Evolutionary conservation across 2,329 filamentous ascomycete genomes (phyloP).

Genomic region (Cladosporium colombiae): DNA sequence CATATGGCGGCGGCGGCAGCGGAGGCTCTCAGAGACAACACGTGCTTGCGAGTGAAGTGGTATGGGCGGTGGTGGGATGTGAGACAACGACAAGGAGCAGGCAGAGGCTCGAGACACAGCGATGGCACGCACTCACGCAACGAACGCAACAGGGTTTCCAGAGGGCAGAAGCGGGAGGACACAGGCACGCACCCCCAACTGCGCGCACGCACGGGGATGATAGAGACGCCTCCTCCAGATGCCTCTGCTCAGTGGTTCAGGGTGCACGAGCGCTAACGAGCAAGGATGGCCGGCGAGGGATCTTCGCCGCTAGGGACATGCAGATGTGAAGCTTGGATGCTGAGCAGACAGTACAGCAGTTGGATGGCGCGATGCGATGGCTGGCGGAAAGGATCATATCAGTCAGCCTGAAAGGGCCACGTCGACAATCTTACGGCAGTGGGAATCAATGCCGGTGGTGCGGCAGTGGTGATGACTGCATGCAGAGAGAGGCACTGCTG

Average conservation of each 20-base stretch:
- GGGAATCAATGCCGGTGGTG: not conserved
- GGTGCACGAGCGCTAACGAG: conserved; percentile 8
- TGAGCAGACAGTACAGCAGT: not conserved
- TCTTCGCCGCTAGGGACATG: conserved; percentile 5
- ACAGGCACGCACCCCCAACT: not conserved
- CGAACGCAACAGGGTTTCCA: not conserved
- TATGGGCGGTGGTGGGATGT: not conserved
- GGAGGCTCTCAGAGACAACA: not conserved
- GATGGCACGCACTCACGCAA: not conserved
- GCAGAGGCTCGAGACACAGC: not conserved
- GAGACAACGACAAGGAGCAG: conserved; percentile 1
- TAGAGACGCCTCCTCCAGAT: conserved; percentile 1
- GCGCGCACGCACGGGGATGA: not conserved
- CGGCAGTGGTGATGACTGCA: not conserved
- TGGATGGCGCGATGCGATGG: not conserved
- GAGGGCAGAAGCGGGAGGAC: conserved; percentile 13
- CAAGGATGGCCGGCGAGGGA: conserved; percentile 6
- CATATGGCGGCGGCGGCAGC: not conserved
- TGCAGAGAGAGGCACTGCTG: too few species aligned
- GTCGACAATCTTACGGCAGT: not conserved
- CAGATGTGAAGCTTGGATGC: conserved; percentile 1
- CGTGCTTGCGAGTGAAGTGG: not conserved
- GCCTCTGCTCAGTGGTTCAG: not conserved
- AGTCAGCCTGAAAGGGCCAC: not conserved
- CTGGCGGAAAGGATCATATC: not conserved